Evolutionary conservation across 768 basidiomycete species (phyloP), one percentile per base, ranked within the genome.

Genomic region (Boletus sp.): DNA sequence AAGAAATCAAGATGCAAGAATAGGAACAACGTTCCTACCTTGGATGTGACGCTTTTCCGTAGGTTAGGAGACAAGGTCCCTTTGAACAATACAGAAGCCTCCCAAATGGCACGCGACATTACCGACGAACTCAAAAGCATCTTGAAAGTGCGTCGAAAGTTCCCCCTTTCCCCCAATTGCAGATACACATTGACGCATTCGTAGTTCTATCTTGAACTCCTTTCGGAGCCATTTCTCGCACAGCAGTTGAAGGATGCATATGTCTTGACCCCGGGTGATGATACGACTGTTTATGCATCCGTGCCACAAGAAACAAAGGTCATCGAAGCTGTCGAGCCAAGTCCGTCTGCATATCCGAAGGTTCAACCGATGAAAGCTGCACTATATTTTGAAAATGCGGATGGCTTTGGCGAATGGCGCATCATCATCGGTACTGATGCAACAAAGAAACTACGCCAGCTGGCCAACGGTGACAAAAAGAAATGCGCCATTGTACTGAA

Each of bases 381-480:
- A 0, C 68, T 85, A 1, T 79, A 85, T 66, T 85, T 85, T 58
- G 80, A 84, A 28, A 83, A 76, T 41, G 77, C 79, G 0, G 76
- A 80, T 10, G 83, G 81, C 0, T 85, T 87, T 44, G 88, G 88
- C 3, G 77, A 80, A 29, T 89, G 87, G 87, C 72, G 72, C 0
- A 80, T 89, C 50, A 68, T 84, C 17, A 79, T 87, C 7, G 79
- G 81, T 7, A 77, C 75, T 0, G 72, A 78, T 18, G 84, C 83
- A 0, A 76, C 80, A 50, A 68, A 70, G 15, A 76, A 83, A 56
- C 65, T 88, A 5, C 77, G 82, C 4, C 77, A 81, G 42, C 64
- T 77, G 14, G 77, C 76, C 0, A 74, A 75, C 48, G 75, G 74
- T 28, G 78, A 84, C 56, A 60, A 47, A 17, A 79, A 78, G 39